phyloP scores from a whole-genome alignment of 108 stramenopile genomes.

The Pseudonitzschia delicatissima region DNA sequence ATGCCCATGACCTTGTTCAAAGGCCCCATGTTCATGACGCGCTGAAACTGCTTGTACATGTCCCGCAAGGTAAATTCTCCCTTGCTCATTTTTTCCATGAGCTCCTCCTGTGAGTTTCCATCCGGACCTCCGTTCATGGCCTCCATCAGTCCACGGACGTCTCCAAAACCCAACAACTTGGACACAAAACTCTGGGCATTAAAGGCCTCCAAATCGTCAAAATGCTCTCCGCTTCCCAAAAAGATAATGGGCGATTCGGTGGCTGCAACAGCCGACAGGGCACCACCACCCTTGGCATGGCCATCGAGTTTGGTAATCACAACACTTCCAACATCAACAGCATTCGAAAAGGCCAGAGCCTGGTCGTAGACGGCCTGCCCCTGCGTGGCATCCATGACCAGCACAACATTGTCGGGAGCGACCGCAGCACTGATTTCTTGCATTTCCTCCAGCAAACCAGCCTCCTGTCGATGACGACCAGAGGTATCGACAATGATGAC shows the following conservation, averaged over 20 bases:
- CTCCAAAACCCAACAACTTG: slow-evolving; percentile 87
- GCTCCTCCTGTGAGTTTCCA: slow-evolving; percentile 66
- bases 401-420: slow-evolving; percentile 88
- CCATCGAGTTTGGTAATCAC: slow-evolving; percentile 98
- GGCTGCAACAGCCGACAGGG: slow-evolving; percentile 93
- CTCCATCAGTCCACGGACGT: slow-evolving; percentile 79
- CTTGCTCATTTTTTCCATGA: slow-evolving; percentile 86
- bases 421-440: slow-evolving; percentile 92
- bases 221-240: slow-evolving; percentile 94
- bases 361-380: slow-evolving; percentile 97
- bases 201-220: slow-evolving; percentile 97
- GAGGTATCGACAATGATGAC: slow-evolving; percentile 97
- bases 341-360: slow-evolving; percentile 89
- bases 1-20: slow-evolving; percentile 93
- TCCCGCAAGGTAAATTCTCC: slow-evolving; percentile 95
- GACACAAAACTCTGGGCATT: slow-evolving; percentile 91
- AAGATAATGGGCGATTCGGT: slow-evolving; percentile 96
- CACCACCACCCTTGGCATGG: slow-evolving; percentile 99
- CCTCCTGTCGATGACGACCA: slow-evolving; percentile 95
- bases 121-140: slow-evolving; percentile 77
- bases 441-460: slow-evolving; percentile 97
- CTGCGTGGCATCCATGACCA: slow-evolving; percentile 98
- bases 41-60: slow-evolving; percentile 93
- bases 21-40: slow-evolving; percentile 89
- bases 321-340: slow-evolving; percentile 91